Evolutionary conservation across 345 rosid genomes (phyloP).

Genomic region (Lepidium africanum): DNA sequence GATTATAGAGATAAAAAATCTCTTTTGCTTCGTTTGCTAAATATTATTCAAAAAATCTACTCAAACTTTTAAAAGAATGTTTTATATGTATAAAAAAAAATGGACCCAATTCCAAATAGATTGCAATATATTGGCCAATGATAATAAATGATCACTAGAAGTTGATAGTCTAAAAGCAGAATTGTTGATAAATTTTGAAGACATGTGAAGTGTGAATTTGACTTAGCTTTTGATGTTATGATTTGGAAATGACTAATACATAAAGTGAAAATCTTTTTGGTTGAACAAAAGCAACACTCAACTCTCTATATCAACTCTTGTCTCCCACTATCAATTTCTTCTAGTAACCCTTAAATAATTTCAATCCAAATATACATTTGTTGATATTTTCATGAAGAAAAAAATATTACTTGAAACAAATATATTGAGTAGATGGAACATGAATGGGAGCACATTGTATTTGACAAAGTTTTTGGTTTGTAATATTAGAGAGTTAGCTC

Average conservation of each 20-base stretch:
- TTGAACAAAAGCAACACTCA: slow-evolving; percentile 13
- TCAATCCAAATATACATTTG: background rate
- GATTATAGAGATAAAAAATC: background rate
- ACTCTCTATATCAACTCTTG: slow-evolving; percentile 17
- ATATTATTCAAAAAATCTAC: background rate
- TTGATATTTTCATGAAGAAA: background rate
- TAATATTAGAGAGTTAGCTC: too few species aligned
- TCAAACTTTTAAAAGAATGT: background rate
- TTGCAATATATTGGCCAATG: background rate
- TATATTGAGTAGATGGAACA: too few species aligned
- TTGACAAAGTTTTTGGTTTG: too few species aligned
- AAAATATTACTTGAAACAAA: too few species aligned
- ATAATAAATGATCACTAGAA: slow-evolving; percentile 14
- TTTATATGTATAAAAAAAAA: background rate
- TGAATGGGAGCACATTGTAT: too few species aligned
- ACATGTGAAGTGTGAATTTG: slow-evolving; percentile 19
- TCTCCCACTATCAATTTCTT: slow-evolving; percentile 9
- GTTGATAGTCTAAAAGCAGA: slow-evolving; percentile 23
- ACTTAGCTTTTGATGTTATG: slow-evolving; percentile 15
- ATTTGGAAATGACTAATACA: slow-evolving; percentile 26
- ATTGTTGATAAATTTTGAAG: background rate
- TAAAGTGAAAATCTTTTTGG: slow-evolving; percentile 7
- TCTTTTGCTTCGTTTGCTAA: background rate
- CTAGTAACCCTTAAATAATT: background rate
- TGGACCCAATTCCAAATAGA: background rate